Conservation (phyloP, 2,329 filamentous ascomycete genomes). For the Fusarium pininemorale region DNA sequence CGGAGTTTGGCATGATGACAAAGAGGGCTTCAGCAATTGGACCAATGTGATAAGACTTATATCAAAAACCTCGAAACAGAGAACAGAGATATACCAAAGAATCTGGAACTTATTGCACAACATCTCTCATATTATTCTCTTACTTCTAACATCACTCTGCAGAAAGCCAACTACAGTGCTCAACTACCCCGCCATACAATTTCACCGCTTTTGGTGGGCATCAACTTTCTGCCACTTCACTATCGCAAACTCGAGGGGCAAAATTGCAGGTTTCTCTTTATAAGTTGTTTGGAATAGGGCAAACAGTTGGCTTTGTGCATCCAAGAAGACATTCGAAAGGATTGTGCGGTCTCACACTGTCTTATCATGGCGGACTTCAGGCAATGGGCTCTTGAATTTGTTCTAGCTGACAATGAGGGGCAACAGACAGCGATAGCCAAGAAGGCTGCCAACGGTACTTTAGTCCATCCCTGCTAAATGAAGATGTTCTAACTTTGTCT, state of each 20-base stretch:
- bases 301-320: background rate
- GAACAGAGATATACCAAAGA: background rate
- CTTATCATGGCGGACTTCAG: slow-evolving; percentile 59
- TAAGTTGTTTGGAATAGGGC: background rate
- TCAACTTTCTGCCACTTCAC: slow-evolving; percentile 32
- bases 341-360: background rate
- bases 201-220: slow-evolving; percentile 41
- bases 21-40: slow-evolving; percentile 38
- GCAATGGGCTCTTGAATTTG: slow-evolving; percentile 63
- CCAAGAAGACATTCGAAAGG: background rate
- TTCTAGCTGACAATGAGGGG: slow-evolving; percentile 60
- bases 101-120: background rate
- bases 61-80: slow-evolving; percentile 1
- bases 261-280: background rate
- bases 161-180: background rate
- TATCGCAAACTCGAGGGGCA: slow-evolving; percentile 13
- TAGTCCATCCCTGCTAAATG: background rate
- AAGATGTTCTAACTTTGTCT: slow-evolving; percentile 15
- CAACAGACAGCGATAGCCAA: slow-evolving; percentile 53
- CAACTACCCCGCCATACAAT: slow-evolving; percentile 39
- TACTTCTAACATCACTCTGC: background rate
- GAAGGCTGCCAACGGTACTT: slow-evolving; percentile 56
- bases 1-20: slow-evolving; percentile 41
- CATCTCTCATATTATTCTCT: background rate
- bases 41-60: slow-evolving; percentile 26